Evolutionary conservation across 2,329 filamentous ascomycete genomes (phyloP), one percentile per base, ranked within the genome.

Genomic region (Fusarium kyushuense): DNA sequence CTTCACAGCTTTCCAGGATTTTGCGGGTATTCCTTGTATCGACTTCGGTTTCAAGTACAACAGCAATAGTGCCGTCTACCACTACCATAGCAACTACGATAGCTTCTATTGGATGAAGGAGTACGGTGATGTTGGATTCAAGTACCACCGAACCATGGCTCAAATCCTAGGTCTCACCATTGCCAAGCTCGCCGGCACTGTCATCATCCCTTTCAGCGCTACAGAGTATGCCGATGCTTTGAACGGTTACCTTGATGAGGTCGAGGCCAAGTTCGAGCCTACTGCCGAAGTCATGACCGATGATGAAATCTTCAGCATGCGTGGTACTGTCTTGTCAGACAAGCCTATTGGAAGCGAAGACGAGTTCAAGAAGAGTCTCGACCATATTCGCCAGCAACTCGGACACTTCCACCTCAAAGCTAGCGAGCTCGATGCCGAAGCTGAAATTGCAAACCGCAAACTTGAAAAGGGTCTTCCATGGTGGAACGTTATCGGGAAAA

Each of bases 31-130:
- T 40, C 84, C 90, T 10, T 88, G 84, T 65, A 76, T 92, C 16
- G 88, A 92, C 73, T 83, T 92, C 51, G 84, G 86, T 27, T 92
- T 92, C 73, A 77, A 76, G 17, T 75, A 71, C 10, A 78, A 78
- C 25, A 59, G 70, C 1, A 75, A 79, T 3, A 83, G 84, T 42
- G 81, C 89, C 0, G 84, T 92, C 5, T 93, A 93, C 75, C 91
- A 93, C 74, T 97, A 97, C 78, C 94, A 97, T 80, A 90, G 90
- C 77, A 97, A 97, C 82, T 97, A 96, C 78, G 94, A 97, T 77
- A 93, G 89, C 74, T 96, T 94, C 78, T 84, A 91, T 78, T 97
- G 94, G 94, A 96, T 97, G 92, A 85, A 89, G 55, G 87, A 85
- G 25, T 96, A 87, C 66, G 93, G 92, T 41, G 94, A 97, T 73